phyloP scores from a whole-genome alignment of 106 monocot genomes.

The Alisma plantagoaquatica region DNA sequence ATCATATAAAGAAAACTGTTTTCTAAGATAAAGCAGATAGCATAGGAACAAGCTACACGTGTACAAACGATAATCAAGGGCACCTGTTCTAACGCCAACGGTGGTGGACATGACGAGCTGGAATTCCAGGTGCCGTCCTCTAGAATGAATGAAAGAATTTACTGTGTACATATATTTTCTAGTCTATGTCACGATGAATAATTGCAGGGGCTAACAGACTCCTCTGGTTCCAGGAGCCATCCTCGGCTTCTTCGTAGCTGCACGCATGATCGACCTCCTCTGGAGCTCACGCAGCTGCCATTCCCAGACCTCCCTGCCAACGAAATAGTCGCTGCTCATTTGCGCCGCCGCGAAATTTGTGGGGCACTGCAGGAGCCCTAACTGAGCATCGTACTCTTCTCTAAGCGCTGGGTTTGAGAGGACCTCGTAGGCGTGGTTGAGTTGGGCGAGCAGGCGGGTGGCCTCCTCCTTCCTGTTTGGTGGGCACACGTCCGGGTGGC shows the following conservation, averaged over 20 bases:
- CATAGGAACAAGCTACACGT: no score
- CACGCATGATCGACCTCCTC: not conserved
- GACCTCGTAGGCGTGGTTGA: slow-evolving; percentile 16
- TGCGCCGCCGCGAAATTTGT: not conserved
- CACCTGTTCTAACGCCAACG: no score
- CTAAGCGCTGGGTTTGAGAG: slow-evolving; percentile 12
- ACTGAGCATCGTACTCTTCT: slow-evolving; percentile 6
- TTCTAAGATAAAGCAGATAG: no score
- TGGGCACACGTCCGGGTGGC: slow-evolving; percentile 23
- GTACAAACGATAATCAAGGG: no score
- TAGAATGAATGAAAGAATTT: no score
- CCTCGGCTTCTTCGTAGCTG: not conserved
- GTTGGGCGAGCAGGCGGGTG: slow-evolving; percentile 10
- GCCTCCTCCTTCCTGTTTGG: slow-evolving; percentile 6
- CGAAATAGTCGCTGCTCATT: not conserved
- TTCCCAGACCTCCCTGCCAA: not conserved
- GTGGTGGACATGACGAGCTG: no score
- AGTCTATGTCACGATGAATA: no score
- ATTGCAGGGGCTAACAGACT: no score
- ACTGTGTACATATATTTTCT: no score
- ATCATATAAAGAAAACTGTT: no score
- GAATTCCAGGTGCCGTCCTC: no score
- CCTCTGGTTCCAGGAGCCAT: not conserved
- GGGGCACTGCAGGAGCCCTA: not conserved
- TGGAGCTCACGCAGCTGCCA: not conserved